phyloP scores from a whole-genome alignment of 2,329 filamentous ascomycete species.

The Epichloe uncinata region DNA sequence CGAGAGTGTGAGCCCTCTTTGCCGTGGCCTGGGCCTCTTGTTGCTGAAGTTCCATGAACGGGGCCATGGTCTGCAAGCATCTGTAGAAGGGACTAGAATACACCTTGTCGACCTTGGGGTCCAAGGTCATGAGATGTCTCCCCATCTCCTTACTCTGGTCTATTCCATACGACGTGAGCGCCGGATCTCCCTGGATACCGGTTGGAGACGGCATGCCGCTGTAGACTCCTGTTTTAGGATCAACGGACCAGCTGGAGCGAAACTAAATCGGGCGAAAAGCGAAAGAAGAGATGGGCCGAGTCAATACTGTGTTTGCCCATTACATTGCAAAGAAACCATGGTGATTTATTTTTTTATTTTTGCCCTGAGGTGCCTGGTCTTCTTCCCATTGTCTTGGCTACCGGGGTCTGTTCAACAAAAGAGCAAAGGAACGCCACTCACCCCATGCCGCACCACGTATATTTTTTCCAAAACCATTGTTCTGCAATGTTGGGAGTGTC shows the following conservation, averaged over 20 bases:
- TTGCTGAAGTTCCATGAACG: slow-evolving; percentile 41
- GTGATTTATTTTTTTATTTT: background rate
- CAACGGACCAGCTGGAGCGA: slow-evolving; percentile 78
- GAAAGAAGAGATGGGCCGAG: background rate
- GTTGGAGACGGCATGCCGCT: slow-evolving; percentile 66
- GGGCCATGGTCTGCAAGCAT: slow-evolving; percentile 71
- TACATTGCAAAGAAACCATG: slow-evolving; percentile 4
- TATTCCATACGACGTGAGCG: slow-evolving; percentile 76
- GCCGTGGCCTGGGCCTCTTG: slow-evolving; percentile 1
- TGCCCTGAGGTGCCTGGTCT: background rate
- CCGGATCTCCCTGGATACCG: slow-evolving; percentile 75
- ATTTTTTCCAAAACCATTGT: slow-evolving; percentile 56
- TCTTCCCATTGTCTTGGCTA: slow-evolving; percentile 2
- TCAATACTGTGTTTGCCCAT: background rate
- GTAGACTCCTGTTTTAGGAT: slow-evolving; percentile 69
- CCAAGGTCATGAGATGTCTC: slow-evolving; percentile 43
- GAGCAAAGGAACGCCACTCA: slow-evolving; percentile 29
- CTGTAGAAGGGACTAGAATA: slow-evolving; percentile 83
- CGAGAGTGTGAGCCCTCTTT: background rate
- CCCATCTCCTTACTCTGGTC: slow-evolving; percentile 70
- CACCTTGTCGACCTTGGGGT: slow-evolving; percentile 58
- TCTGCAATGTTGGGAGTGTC: background rate
- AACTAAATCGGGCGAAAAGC: slow-evolving; percentile 42
- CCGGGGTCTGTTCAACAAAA: background rate
- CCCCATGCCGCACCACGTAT: slow-evolving; percentile 62